These are phyloP conservation scores for Asclepias syriaca DNA, from an alignment of 257 asterid species.

Conservation along the genomic window DNA sequence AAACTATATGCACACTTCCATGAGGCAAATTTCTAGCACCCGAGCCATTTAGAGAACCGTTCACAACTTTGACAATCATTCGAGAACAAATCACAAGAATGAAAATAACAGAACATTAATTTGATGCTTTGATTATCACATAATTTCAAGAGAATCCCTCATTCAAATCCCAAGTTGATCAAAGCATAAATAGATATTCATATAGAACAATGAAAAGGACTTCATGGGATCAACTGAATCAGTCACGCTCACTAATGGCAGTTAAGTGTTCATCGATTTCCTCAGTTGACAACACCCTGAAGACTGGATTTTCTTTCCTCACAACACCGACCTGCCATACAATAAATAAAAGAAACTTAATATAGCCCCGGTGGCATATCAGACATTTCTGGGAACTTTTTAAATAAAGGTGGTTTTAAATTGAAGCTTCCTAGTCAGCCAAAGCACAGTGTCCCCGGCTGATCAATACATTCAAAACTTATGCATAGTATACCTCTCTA, in stretches of 20 bases:
- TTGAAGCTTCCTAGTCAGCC: not conserved
- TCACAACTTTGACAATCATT: not conserved
- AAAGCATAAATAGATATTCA: not conserved
- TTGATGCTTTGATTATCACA: conserved; percentile 3
- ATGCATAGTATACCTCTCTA: not conserved
- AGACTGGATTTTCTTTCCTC: conserved; percentile 61
- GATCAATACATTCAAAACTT: not conserved
- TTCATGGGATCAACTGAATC: conserved; percentile 9
- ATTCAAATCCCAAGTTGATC: not conserved
- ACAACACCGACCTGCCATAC: conserved; percentile 82
- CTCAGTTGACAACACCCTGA: conserved; percentile 76
- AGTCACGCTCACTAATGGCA: conserved; percentile 97
- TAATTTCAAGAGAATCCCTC: conserved; percentile 5
- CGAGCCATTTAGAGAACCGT: not conserved
- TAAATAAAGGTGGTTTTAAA: not conserved
- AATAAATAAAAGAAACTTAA: not conserved
- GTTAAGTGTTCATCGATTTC: conserved; percentile 95
- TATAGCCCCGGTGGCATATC: not conserved
- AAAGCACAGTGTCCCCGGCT: not conserved
- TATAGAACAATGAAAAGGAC: not conserved
- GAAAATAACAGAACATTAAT: not conserved
- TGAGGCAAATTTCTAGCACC: not conserved
- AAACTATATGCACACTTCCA: not conserved
- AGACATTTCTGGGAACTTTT: not conserved
- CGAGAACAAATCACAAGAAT: not conserved